Base-by-base conservation (phyloP, 306 rosid genomes). In the Fragaria iinumae region DNA sequence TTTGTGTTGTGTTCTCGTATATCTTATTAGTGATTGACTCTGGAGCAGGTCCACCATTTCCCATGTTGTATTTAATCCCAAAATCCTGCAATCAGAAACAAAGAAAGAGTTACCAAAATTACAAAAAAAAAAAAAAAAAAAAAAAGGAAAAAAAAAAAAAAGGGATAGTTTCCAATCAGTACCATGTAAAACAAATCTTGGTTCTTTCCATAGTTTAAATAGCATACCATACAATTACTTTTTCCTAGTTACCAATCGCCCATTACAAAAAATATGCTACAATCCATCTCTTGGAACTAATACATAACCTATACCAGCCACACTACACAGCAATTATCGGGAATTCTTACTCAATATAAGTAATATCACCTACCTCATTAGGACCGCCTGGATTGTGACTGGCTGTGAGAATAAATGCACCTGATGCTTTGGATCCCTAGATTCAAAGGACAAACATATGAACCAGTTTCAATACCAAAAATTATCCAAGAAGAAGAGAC, bases 311-410 rank as follows among this genome's bases (percentile, higher is more conserved):
- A 14, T 62, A 71, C 43, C 60, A 71, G 29, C 9, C 20, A 45
- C 5, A 4, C 55, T 20, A 36, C 18, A 71, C 36, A n/a, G 14
- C 34, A 11, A 73, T 17, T 57, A 16, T 2, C 2, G 17, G 14
- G 49, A 74, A 11, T 25, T 25, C 3, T 18, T 17, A 45, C 18
- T 17, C 27, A 3, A 39, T 44, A 2, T 25, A 48, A 16, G 21
- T 14, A n/a, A 55, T 50, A 70, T 59, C 50, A 52, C 69, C 55
- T 64, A 84, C 99, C 98, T 96, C 99, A 81, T 87, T 10, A 52
- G 99, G 99, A 69, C 99, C 99, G 16, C 99, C 99, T 23, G 99
- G 99, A 84, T 96, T 96, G 90, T 96, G 99, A 86, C 99, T 96
- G 44, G 99, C 99, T 10, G 99, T 92, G 93, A 96, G 86, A 80